Evolutionary conservation across 1,284 basidiomycete species (phyloP), one percentile per base, ranked within the genome.

Genomic region (Puccinia horiana): DNA sequence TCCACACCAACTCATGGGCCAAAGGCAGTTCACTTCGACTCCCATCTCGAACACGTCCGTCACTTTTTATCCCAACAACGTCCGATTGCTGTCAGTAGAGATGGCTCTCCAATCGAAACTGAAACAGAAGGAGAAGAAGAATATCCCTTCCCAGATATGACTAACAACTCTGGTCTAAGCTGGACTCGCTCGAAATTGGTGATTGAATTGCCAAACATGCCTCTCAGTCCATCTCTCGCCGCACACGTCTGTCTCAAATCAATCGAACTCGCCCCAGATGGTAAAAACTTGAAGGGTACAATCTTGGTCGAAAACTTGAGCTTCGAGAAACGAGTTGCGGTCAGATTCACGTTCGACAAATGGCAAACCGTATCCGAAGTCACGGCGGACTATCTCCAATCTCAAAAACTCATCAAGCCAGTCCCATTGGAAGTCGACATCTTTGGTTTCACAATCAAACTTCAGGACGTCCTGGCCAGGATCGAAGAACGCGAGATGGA

Each of bases 41-140:
- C 92, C 8, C 91, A 96, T 86, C 78, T 80, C 47, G 78, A 80
- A 49, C 78, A 80, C 58, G 93, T 98, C 85, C 96, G 95, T 88
- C 90, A 96, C 78, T 98, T 98, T 89, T 89, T 95, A 77, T 92
- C 95, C 40, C 93, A 94, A 87, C 96, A 98, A 87, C 94, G 94
- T 87, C 96, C 96, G 0, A 89, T 93, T 16, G 95, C 96, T 0
- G 96, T 99, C 23, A 94, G 93, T 29, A 91, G 95, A 73, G 92
- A 94, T 85, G 95, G 94, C 0, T 94, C 93, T 83, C 96, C 96
- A 1, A 93, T 92, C 69, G 91, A 90, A 14, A 93, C 92, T 0
- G 94, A 96, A 87, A 88, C 88, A 91, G 93, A 26, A 87, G 89
- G 86, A 84, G 88, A 87, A 84, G 85, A 86, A 54, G 88, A 89